Percentiles rank a stretch among this genome's conserved stretches.
Evolutionary conservation across 2,329 filamentous ascomycete genomes (phyloP).

Genomic region (Arthrobotrys sphaeroides): DNA sequence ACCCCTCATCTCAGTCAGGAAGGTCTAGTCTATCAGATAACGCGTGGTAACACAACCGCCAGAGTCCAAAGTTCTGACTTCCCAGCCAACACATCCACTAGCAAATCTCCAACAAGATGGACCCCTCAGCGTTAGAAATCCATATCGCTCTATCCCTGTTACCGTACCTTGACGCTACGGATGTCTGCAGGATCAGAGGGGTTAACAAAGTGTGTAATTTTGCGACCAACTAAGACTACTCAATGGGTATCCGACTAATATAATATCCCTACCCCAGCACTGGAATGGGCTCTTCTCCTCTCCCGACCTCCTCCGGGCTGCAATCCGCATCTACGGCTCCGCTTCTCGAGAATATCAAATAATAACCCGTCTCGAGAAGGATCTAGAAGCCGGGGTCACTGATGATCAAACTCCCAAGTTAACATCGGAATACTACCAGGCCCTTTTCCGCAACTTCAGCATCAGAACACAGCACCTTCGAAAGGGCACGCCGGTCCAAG

Average conservation of each 20-base stretch:
- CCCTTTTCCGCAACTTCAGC: slow-evolving; percentile 44
- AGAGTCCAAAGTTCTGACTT: not conserved
- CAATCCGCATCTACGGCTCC: slow-evolving; percentile 49
- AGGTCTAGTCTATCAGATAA: too few relatives aligned
- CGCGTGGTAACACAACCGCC: not conserved
- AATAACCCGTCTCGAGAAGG: slow-evolving; percentile 35
- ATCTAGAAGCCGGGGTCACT: not conserved
- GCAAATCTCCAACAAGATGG: slow-evolving; percentile 35
- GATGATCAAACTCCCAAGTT: slow-evolving; percentile 3
- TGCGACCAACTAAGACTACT: not conserved
- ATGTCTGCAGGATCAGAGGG: slow-evolving; percentile 32
- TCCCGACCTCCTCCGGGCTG: slow-evolving; percentile 45
- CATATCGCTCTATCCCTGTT: slow-evolving; percentile 42
- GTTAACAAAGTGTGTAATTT: slow-evolving; percentile 34
- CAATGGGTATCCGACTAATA: slow-evolving; percentile 1
- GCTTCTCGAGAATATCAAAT: slow-evolving; percentile 49
- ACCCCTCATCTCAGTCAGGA: not conserved
- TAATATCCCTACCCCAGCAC: slow-evolving; percentile 6
- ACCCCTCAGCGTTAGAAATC: slow-evolving; percentile 39
- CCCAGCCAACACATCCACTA: slow-evolving; percentile 15
- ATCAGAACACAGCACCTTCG: slow-evolving; percentile 43
- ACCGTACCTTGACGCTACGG: slow-evolving; percentile 38
- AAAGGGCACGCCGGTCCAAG: slow-evolving; percentile 31
- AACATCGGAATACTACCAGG: slow-evolving; percentile 29
- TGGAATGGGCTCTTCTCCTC: slow-evolving; percentile 50